These are phyloP conservation scores for Samsoniella hepiali DNA, from an alignment of 2,329 filamentous ascomycete genomes.

Conservation along the genomic window DNA sequence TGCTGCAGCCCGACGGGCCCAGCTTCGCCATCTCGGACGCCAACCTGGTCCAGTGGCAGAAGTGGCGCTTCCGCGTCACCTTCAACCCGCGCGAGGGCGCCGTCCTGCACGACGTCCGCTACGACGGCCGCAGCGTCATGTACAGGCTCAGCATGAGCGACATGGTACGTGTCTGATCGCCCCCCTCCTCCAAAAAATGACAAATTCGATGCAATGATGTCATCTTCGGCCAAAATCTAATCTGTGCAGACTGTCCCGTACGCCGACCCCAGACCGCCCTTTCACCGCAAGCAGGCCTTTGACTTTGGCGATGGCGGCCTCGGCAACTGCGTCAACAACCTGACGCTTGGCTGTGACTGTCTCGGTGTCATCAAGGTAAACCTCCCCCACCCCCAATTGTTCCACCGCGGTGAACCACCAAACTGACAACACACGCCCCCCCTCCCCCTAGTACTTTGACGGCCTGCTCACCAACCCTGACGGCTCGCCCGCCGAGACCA, in stretches of 20 bases:
- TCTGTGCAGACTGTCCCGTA: constrained; percentile 52
- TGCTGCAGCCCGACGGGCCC: constrained; percentile 36
- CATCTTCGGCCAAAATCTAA: background rate
- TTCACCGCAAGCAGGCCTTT: constrained; percentile 65
- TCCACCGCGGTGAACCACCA: no score
- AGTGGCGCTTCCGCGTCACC: constrained; percentile 65
- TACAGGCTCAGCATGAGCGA: constrained; percentile 65
- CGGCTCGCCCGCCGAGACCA: constrained; percentile 39
- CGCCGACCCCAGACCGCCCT: constrained; percentile 60
- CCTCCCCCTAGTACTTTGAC: constrained; percentile 36
- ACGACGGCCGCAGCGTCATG: constrained; percentile 62
- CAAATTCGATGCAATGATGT: no score
- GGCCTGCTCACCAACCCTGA: constrained; percentile 31
- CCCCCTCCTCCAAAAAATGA: no score
- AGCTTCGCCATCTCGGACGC: constrained; percentile 41
- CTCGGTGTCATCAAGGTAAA: constrained; percentile 55
- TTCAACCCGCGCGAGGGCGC: constrained; percentile 69
- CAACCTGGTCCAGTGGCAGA: constrained; percentile 53
- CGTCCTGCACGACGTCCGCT: constrained; percentile 65
- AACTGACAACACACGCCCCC: background rate
- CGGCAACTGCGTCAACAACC: constrained; percentile 63
- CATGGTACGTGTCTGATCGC: constrained; percentile 47
- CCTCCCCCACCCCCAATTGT: no score
- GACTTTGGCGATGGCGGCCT: constrained; percentile 67
- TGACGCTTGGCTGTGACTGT: constrained; percentile 65